Evolutionary conservation across 176 grass and related monocot species (phyloP), one percentile per base, ranked within the genome.

Genomic region (Aegilops bicornis): DNA sequence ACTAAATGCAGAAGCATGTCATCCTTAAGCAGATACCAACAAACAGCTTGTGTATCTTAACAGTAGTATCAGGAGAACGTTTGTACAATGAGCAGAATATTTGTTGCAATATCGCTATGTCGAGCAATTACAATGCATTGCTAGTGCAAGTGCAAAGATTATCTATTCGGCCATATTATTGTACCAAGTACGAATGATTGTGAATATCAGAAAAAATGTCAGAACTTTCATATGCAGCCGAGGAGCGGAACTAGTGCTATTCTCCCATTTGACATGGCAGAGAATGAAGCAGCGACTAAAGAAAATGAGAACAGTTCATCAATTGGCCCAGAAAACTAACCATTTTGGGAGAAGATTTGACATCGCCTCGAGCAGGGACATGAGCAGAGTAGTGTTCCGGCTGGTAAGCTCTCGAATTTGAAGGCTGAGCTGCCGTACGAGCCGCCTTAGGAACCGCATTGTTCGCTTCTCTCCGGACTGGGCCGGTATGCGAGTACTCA

Each of bases 401-500:
- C 36, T 69, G 66, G 66, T 86, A 86, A 37, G 84, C 45, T 22
- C 45, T 86, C 32, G 78, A 39, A 6, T 77, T 82, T 29, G 59
- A 68, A 82, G 78, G 78, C 7, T 60, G 29, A 8, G 90, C 73
- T 36, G 71, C 60, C 66, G 48, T 39, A 52, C 77, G 86, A 66
- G 43, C 40, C 39, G 56, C 52, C 59, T 85, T 94, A 6, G 81
- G 81, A 79, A 64, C 65, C n/a, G 77, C 67, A 68, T 70, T 87
- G 79, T 45, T 92, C 32, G 69, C 88, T 40, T 89, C 82, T 64
- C 54, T 87, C 76, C 69, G 74, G 12, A 71, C 83, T 37, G 90
- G 86, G 24, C 84, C 90, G 43, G 80, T 91, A 30, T 82, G 50
- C 30, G 94, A 91, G 63, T 86, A 93, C 69, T 91, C 91, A 48